These are phyloP conservation scores for Fusarium pilosicola DNA, from an alignment of 2,329 filamentous ascomycete species.

Conservation along the genomic window DNA sequence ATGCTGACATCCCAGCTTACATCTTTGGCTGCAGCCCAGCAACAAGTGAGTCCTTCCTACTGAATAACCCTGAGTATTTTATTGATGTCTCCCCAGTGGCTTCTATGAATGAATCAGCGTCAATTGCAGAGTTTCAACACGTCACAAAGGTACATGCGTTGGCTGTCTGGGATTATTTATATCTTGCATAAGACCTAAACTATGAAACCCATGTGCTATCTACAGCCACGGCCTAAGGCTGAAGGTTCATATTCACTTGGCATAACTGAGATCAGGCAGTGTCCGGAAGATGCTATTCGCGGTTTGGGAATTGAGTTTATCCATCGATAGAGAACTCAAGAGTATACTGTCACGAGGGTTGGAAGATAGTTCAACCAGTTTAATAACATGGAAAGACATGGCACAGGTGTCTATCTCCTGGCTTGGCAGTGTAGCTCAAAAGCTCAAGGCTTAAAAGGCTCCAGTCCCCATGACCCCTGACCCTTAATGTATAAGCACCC, in stretches of 20 bases:
- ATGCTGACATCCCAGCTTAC: not conserved
- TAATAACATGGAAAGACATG: not conserved
- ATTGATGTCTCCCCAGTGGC: not conserved
- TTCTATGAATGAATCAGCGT: not conserved
- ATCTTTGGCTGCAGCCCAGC: constrained; percentile 2
- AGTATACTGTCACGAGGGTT: not conserved
- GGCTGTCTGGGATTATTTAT: constrained; percentile 1
- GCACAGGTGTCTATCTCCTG: not conserved
- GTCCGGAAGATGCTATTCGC: not conserved
- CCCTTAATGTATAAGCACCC: too few relatives aligned
- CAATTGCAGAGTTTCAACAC: not conserved
- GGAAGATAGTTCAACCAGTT: not conserved
- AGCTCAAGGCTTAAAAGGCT: not conserved
- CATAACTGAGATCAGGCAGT: rapidly evolving
- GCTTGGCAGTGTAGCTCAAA: not conserved
- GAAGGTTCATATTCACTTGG: too few relatives aligned
- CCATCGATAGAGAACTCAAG: not conserved
- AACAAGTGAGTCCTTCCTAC: not conserved
- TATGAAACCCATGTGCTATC: not conserved
- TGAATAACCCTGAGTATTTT: too few relatives aligned
- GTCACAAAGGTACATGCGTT: constrained; percentile 6
- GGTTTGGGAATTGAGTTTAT: not conserved
- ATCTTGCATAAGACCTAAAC: not conserved
- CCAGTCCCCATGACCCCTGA: too few relatives aligned
- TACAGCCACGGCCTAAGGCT: rapidly evolving